Evolutionary conservation across 768 basidiomycete genomes (phyloP).

Genomic region (Hericium erinaceus): DNA sequence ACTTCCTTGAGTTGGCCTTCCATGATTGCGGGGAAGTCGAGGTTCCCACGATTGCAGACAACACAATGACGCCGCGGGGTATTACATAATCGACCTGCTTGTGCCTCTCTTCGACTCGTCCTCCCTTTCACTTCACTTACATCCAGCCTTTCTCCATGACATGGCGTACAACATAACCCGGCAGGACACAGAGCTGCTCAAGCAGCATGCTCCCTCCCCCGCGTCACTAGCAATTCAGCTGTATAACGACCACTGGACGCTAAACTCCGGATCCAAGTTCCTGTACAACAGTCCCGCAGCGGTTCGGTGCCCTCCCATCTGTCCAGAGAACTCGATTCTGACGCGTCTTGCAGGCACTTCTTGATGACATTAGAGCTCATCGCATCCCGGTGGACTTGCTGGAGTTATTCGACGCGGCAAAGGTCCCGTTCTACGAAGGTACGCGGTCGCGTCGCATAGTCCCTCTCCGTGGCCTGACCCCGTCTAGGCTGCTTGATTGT

Average conservation of each 20-base stretch:
- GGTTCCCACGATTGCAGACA: background rate
- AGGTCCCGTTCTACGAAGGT: constrained; percentile 82
- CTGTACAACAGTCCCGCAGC: constrained; percentile 73
- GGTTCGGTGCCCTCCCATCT: constrained; percentile 20
- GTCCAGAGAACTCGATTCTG: constrained; percentile 1
- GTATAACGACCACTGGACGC: constrained; percentile 71
- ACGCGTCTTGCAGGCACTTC: constrained; percentile 42
- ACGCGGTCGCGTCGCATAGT: background rate
- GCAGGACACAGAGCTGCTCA: constrained; percentile 50
- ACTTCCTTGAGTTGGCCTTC: constrained; percentile 16
- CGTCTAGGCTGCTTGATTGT: constrained; percentile 73
- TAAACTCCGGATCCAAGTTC: constrained; percentile 77
- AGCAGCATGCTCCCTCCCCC: constrained; percentile 41
- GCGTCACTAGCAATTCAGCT: constrained; percentile 77
- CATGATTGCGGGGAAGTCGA: background rate
- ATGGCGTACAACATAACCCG: constrained; percentile 78
- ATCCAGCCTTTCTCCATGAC: background rate
- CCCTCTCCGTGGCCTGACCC: background rate
- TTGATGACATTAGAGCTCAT: constrained; percentile 77
- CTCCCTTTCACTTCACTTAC: background rate
- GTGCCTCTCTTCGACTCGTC: background rate
- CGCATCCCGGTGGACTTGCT: constrained; percentile 83
- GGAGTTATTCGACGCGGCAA: constrained; percentile 65
- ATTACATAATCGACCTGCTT: background rate
- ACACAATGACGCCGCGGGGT: too few species aligned